Conservation (phyloP, 2,329 filamentous ascomycete genomes). For the Sclerotinia sclerotiorum region DNA sequence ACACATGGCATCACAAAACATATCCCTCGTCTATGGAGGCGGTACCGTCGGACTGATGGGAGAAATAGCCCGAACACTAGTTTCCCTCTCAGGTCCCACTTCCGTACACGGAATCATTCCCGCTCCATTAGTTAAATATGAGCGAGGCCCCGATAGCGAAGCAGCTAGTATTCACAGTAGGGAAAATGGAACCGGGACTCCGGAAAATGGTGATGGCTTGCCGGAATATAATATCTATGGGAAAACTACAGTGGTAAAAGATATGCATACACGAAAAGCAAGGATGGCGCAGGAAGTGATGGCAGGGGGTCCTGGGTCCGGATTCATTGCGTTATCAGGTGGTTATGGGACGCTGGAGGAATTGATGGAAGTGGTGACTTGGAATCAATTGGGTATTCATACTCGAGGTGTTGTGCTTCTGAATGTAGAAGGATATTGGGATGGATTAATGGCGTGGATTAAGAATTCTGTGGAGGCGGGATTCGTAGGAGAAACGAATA, state of each 20-base stretch:
- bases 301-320: constrained; percentile 74
- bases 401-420: constrained; percentile 73
- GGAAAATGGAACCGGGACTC: constrained; percentile 30
- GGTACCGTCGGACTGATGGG: constrained; percentile 96
- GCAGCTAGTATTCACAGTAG: constrained; percentile 25
- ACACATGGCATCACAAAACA: constrained; percentile 72
- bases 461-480: constrained; percentile 70
- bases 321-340: constrained; percentile 85
- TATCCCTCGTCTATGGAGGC: constrained; percentile 88
- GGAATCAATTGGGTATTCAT: constrained; percentile 97
- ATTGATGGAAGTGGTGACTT: constrained; percentile 85
- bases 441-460: constrained; percentile 82
- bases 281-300: constrained; percentile 90
- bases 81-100: constrained; percentile 74
- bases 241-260: constrained; percentile 80
- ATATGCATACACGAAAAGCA: constrained; percentile 96
- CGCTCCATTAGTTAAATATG: constrained; percentile 74
- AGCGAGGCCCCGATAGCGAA: constrained; percentile 63
- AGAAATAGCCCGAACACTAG: constrained; percentile 82
- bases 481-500: constrained; percentile 72
- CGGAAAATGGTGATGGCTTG: constrained; percentile 39
- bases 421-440: constrained; percentile 91
- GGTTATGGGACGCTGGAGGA: constrained; percentile 97
- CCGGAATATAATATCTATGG: constrained; percentile 63
- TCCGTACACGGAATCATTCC: constrained; percentile 94